These are phyloP conservation scores for Aspergillus jensenii DNA, from an alignment of 2,329 filamentous ascomycete species.

Conservation along the genomic window DNA sequence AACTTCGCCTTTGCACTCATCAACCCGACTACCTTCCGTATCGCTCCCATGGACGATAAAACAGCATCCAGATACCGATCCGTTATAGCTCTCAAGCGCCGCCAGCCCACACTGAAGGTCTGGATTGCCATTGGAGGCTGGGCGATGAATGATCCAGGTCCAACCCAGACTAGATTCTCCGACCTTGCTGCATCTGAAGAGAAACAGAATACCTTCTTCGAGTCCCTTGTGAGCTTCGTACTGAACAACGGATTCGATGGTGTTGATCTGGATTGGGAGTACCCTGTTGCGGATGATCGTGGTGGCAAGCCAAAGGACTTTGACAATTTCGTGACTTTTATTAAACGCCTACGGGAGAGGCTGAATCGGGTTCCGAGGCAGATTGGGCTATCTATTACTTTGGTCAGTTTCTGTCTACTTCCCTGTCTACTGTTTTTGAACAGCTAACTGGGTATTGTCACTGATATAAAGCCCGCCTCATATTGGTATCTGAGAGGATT, in stretches of 20 bases:
- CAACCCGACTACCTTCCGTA: conserved; percentile 35
- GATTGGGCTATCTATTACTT: too few relatives aligned
- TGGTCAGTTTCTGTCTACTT: too few relatives aligned
- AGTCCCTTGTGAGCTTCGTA: conserved; percentile 15
- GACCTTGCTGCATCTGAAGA: conserved; percentile 17
- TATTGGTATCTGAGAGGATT: conserved; percentile 13
- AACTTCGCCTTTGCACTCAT: conserved; percentile 47
- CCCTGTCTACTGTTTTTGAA: too few relatives aligned
- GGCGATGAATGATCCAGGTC: conserved; percentile 25
- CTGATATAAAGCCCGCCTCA: background rate
- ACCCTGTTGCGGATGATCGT: conserved; percentile 9
- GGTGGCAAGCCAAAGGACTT: background rate
- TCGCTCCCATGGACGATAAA: conserved; percentile 25
- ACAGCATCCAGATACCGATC: conserved; percentile 18
- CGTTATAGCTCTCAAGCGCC: conserved; percentile 35
- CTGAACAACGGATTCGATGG: conserved; percentile 13
- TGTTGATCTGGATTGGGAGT: conserved; percentile 20
- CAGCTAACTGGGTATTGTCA: too few relatives aligned
- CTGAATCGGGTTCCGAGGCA: background rate
- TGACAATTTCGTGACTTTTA: background rate
- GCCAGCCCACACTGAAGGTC: conserved; percentile 18
- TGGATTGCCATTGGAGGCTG: conserved; percentile 28
- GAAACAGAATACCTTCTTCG: conserved; percentile 12
- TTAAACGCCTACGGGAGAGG: background rate
- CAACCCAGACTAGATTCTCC: conserved; percentile 15